phyloP scores from a whole-genome alignment of 352 stramenopile species.

The Globisporangium echinulatum region DNA sequence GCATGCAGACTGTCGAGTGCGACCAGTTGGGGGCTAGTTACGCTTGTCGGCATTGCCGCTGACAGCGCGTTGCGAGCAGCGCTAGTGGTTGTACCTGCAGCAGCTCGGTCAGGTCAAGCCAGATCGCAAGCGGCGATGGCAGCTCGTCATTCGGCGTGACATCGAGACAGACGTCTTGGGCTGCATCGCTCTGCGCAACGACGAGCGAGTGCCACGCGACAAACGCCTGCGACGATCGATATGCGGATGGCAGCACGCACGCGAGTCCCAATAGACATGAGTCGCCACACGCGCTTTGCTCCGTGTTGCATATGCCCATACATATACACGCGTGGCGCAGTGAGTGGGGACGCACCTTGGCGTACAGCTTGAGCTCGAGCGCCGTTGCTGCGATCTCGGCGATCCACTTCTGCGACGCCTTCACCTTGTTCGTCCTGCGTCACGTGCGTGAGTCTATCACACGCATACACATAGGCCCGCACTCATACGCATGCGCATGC shows the following conservation, averaged over 20 bases:
- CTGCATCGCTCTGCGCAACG: conserved; percentile 14
- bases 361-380: conserved; percentile 40
- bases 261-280: too few species aligned
- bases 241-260: not conserved
- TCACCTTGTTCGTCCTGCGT: conserved; percentile 61
- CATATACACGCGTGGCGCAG: too few species aligned
- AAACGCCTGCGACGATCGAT: conserved; percentile 39
- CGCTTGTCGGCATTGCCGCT: not conserved
- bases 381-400: conserved; percentile 53
- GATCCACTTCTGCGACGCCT: conserved; percentile 78
- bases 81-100: conserved; percentile 39
- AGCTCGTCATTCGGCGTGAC: conserved; percentile 62
- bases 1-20: too few species aligned
- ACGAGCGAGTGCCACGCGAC: conserved; percentile 75
- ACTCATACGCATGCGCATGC: too few species aligned
- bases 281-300: too few species aligned
- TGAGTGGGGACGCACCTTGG: conserved; percentile 22
- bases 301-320: too few species aligned
- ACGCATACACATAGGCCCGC: too few species aligned
- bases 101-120: conserved; percentile 68
- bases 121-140: conserved; percentile 47
- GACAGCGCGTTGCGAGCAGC: not conserved
- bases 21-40: too few species aligned
- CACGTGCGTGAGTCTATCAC: not conserved
- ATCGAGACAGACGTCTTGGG: conserved; percentile 33